Evolutionary conservation across 2,329 filamentous ascomycete species (phyloP).

Genomic region (Arthrobotrys iridis): DNA sequence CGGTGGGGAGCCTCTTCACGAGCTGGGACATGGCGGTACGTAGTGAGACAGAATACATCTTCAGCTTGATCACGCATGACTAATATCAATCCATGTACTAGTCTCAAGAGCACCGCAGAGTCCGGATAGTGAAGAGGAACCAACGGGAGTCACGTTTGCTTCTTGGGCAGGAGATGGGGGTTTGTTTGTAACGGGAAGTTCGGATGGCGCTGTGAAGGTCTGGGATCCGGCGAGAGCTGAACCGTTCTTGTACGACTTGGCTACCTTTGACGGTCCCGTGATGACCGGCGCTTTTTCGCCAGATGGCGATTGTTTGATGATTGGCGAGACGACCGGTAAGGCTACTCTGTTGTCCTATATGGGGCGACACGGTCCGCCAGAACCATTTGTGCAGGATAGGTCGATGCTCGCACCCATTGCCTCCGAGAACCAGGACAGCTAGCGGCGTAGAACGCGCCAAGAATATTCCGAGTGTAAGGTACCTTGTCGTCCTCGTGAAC

Average conservation of each 20-base stretch:
- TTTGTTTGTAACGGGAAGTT: slow-evolving; percentile 55
- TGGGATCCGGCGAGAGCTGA: slow-evolving; percentile 56
- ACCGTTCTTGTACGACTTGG: slow-evolving; percentile 56
- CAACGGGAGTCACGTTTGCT: slow-evolving; percentile 57
- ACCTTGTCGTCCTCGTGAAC: slow-evolving; percentile 33
- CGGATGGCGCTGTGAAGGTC: slow-evolving; percentile 57
- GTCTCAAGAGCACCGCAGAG: slow-evolving; percentile 46
- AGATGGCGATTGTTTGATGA: slow-evolving; percentile 55
- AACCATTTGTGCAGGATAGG: slow-evolving; percentile 50
- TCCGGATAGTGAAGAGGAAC: slow-evolving; percentile 50
- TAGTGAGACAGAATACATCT: not conserved
- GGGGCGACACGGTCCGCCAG: slow-evolving; percentile 51
- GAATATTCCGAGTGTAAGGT: slow-evolving; percentile 22
- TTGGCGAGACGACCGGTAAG: slow-evolving; percentile 57
- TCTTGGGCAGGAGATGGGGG: slow-evolving; percentile 53
- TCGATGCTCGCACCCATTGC: slow-evolving; percentile 54
- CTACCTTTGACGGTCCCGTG: slow-evolving; percentile 55
- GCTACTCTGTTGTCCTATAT: slow-evolving; percentile 56
- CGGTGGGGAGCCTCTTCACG: slow-evolving; percentile 30
- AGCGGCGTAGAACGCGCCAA: slow-evolving; percentile 40
- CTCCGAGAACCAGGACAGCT: slow-evolving; percentile 34
- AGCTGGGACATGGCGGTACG: slow-evolving; percentile 55
- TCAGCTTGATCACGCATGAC: not conserved
- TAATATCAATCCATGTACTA: slow-evolving; percentile 13
- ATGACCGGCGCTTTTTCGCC: slow-evolving; percentile 57